Evolutionary conservation across 805 yeast species (phyloP).

Genomic region (Metschnikowia reukaufii): DNA sequence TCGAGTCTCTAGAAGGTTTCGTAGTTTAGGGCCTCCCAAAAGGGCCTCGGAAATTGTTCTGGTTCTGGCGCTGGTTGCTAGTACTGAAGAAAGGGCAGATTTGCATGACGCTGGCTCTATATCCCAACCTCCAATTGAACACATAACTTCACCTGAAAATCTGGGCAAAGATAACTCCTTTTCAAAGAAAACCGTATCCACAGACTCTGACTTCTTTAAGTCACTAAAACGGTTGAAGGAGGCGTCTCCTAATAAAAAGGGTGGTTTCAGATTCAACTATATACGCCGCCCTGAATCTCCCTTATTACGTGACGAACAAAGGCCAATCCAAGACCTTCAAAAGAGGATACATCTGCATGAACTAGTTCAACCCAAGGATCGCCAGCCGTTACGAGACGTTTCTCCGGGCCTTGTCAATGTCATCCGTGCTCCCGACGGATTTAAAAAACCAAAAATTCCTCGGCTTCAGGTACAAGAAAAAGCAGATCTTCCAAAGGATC

Average conservation of each 20-base stretch:
- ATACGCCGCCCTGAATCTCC: not conserved
- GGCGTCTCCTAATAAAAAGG: slow-evolving; percentile 5
- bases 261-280: not conserved
- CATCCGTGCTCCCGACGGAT: slow-evolving; percentile 19
- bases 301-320: not conserved
- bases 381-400: slow-evolving; percentile 14
- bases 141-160: too few relatives aligned
- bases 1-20: slow-evolving; percentile 37
- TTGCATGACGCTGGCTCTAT: not conserved
- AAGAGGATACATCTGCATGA: not conserved
- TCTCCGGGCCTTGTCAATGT: slow-evolving; percentile 16
- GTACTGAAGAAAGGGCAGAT: not conserved
- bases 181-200: slow-evolving; percentile 2
- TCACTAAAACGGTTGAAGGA: slow-evolving; percentile 19
- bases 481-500: slow-evolving; percentile 1
- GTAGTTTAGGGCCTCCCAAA: slow-evolving; percentile 50
- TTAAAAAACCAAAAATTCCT: slow-evolving; percentile 37
- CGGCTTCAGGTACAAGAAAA: slow-evolving; percentile 1
- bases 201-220: slow-evolving; percentile 21
- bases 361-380: too few relatives aligned
- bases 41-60: slow-evolving; percentile 31
- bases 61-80: not conserved
- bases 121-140: not conserved
- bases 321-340: not conserved
- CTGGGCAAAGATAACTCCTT: not conserved